Base-by-base conservation (phyloP, 306 rosid genomes). In the Citrullus mucosospermus region DNA sequence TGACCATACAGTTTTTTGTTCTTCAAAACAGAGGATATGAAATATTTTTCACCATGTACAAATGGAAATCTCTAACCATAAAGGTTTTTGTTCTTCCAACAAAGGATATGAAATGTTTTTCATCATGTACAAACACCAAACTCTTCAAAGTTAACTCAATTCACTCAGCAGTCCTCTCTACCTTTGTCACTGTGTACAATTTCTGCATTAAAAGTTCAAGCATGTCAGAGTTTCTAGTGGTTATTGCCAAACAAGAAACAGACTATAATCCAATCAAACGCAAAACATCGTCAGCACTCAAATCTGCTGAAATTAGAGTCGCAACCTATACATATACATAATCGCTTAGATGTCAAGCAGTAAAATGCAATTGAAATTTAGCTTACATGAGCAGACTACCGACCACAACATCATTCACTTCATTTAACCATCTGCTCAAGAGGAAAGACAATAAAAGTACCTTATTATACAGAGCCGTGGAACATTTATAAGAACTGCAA, bases 131-230 rank as follows among this genome's bases (percentile, higher is more conserved):
- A 75, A 22, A 62, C 81, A 72, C 15, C 51, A 65, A 13, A 57
- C 39, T 77, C 75, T 76, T 61, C 2, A 77, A 25, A 18, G 53
- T 70, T 61, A 50, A 36, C 55, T 51, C n/a, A 3, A 20, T 80
- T 22, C 62, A 69, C 53, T 11, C 50, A 32, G 13, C 74, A 68
- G 54, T 54, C 44, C 46, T 54, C 63, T 46, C n/a, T 67, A 22
- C 17, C 20, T 32, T 53, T 41, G 69, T 25, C 80, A 62, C 1
- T 38, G 8, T 20, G 63, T 60, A 61, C 57, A 44, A 38, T 30
- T 79, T 84, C 90, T 84, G 83, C 78, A 50, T 48, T 61, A 60
- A 28, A 38, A 60, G 43, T 32, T 44, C 32, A 60, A 77, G 55
- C 13, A 41, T 17, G 57, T 78, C 6, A 48, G 77, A 25, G 30